Conservation (phyloP, 495 filamentous ascomycete genomes). For the Penicillium subrubescens region DNA sequence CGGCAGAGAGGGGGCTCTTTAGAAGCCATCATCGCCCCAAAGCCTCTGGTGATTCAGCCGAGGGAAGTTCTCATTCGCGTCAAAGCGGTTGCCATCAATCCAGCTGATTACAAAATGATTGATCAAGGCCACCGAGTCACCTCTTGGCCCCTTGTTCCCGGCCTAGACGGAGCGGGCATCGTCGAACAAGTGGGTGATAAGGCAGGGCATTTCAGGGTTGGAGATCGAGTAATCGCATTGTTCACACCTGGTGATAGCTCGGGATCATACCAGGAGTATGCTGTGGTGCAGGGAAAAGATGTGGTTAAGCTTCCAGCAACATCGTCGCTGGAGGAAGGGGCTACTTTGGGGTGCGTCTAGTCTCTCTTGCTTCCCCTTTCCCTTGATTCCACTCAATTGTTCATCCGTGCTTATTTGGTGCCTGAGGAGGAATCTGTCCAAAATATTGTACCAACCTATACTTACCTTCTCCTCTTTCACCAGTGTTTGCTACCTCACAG, state of each 20-base stretch:
- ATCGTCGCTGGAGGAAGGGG: slow-evolving; percentile 37
- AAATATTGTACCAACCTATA: too few species aligned
- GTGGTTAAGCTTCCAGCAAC: slow-evolving; percentile 39
- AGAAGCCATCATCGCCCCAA: neutral
- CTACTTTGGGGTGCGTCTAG: slow-evolving; percentile 38
- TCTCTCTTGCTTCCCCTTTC: neutral
- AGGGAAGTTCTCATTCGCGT: slow-evolving; percentile 39
- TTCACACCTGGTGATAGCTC: slow-evolving; percentile 20
- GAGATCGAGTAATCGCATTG: slow-evolving; percentile 42
- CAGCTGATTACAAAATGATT: slow-evolving; percentile 41
- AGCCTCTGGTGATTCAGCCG: slow-evolving; percentile 16
- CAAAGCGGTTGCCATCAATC: slow-evolving; percentile 39
- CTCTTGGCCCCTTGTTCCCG: slow-evolving; percentile 39
- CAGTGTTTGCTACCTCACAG: slow-evolving; percentile 47
- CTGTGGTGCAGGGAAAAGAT: slow-evolving; percentile 28
- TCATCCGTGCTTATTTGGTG: neutral
- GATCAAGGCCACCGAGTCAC: slow-evolving; percentile 31
- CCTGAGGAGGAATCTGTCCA: neutral
- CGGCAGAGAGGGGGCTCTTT: slow-evolving; percentile 1
- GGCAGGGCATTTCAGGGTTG: slow-evolving; percentile 32
- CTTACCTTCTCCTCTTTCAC: neutral
- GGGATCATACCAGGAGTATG: slow-evolving; percentile 44
- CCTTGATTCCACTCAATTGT: neutral
- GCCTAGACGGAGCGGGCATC: slow-evolving; percentile 40
- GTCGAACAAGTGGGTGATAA: slow-evolving; percentile 35